Conservation (phyloP, 169 alveolate genomes). For the Babesia divergens region DNA sequence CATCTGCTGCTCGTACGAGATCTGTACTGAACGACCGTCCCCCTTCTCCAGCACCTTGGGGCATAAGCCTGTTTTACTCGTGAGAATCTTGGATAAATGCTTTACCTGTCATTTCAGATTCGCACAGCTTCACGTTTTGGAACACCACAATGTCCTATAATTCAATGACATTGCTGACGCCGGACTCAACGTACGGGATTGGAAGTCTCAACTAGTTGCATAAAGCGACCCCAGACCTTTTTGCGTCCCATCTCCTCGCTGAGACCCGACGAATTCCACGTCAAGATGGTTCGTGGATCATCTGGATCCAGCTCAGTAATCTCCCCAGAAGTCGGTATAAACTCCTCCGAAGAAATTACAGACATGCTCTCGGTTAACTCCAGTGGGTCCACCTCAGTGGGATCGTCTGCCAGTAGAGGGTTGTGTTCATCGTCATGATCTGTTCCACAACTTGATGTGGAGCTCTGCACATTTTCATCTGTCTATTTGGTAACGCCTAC, state of each 20-base stretch:
- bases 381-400: background rate
- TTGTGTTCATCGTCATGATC: constrained; percentile 4
- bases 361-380: background rate
- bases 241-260: background rate
- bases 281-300: constrained; percentile 36
- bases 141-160: constrained; percentile 26
- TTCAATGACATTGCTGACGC: background rate
- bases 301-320: constrained; percentile 5
- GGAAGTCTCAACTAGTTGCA: background rate
- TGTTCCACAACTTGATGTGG: too few species aligned
- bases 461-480: too few species aligned
- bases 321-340: background rate
- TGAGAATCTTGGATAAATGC: background rate
- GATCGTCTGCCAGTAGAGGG: constrained; percentile 22
- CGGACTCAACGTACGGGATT: constrained; percentile 20
- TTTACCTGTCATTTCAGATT: constrained; percentile 6
- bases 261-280: constrained; percentile 45
- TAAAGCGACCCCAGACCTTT: constrained; percentile 13
- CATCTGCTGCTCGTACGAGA: constrained; percentile 35
- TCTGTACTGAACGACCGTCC: background rate
- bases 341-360: constrained; percentile 8
- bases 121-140: constrained; percentile 45
- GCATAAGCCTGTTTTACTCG: background rate
- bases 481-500: too few species aligned
- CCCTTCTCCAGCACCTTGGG: constrained; percentile 3